Base-by-base conservation (phyloP, 2,329 filamentous ascomycete species). In the Pseudodiploospora longispora region DNA sequence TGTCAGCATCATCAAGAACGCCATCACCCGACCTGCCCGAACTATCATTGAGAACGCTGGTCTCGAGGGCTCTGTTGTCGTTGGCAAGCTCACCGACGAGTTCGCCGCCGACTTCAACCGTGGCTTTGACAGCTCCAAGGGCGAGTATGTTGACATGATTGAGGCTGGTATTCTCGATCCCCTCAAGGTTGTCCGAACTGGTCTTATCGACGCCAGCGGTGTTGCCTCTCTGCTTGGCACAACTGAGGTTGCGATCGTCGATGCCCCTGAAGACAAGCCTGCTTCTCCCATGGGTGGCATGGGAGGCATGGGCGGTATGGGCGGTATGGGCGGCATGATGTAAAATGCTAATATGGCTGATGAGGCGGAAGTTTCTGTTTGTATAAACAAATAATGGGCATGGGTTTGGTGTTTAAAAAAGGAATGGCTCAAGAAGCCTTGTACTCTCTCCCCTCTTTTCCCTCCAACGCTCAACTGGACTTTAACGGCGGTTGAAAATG, bases 101-200 rank as follows among this genome's bases (percentile, higher is more conserved):
- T 91, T 77, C 65, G 89, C 80, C 65, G 65, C 66, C 54, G 90
- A 98, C 70, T 98, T 98, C 82, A 94, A 96, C 86, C 93, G 85
- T 76, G 93, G 93, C 53, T 98, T 88, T 74, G 88, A 98, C 79
- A 93, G 86, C 72, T 74, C 88, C 66, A 95, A 90, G 77, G 89
- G 91, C 69, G 87, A 97, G 75, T 98, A 95, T 72, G 89, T 96
- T 55, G 91, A 98, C 76, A 97, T 98, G 93, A 96, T 98, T 63
- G 68, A 79, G 51, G 81, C 88, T 55, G 93, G 93, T 85, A 98
- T 98, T 68, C 85, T 98, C 48, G 93, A 98, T 67, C 93, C 93
- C 53, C 86, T 98, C 78, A 98, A 98, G 86, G 93, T 98, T 57
- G 93, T 98, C 63, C 89, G 93, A 60, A 98, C 93, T 52, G 91